Base-by-base conservation (phyloP, 2,329 filamentous ascomycete genomes). In the Colletotrichum spaethianum region DNA sequence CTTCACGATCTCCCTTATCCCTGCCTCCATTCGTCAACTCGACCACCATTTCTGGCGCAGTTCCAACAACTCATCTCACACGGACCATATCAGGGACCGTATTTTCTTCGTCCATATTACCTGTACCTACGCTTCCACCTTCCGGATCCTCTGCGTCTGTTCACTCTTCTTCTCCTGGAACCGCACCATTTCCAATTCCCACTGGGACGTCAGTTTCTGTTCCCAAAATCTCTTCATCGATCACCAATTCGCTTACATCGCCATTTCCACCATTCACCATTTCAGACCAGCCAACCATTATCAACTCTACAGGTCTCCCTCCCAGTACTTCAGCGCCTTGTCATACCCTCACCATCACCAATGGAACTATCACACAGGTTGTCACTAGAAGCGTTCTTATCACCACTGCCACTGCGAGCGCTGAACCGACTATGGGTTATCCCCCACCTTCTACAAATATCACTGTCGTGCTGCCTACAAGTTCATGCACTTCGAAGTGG, bases 291-390 rank as follows among this genome's bases (percentile, higher is more conserved):
- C 12, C 38, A 28, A 44, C 59, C 1, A 36, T 11, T 2, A 56
- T 59, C 16, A 72, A 72, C 28, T 60, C 68, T 1, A 67, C 57
- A 1, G 12, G 67, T 14, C 23, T 53, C 28, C 23, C 56, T 16
- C 7, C 40, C 16, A 40, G 40, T 1, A 55, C 36, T 20, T 60
- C 59, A 3, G 28, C 55, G 5, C 63, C 73, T 2, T 74, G 73
- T 11, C 31, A 64, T 18, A 74, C 67, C 4, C 40, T 74, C 36
- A 74, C 73, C 4, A n/a, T 72, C 18, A 74, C 73, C 11, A 71
- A 68, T 23, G 67, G 71, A 1, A 74, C 63, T 4, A 42, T 72
- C 8, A 73, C 73, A 4, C 67, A 72, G 31, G 28, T 72, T 4
- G 64, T 74, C 36, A 74, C 71, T 18, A 61, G 3, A 36, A 72